A percentile compares a stretch with the other conserved stretches of the same genome.
Conservation (phyloP, 805 yeast genomes). For the Yarrowia bubula region DNA sequence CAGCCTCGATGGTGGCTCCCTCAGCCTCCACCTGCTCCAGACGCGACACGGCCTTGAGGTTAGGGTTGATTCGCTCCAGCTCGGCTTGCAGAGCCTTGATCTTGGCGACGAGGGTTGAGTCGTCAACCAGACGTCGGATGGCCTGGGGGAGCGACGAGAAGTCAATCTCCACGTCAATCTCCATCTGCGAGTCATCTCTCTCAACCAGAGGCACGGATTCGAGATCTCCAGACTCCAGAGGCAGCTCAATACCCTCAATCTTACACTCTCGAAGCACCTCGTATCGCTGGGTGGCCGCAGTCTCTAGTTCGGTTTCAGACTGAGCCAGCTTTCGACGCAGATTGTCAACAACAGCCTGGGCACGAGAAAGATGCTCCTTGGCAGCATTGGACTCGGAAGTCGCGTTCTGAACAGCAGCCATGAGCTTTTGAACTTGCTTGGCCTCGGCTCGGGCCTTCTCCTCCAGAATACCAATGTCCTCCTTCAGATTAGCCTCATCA, state of each 20-base stretch:
- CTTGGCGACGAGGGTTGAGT: slow-evolving; percentile 28
- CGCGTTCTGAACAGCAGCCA: slow-evolving; percentile 3
- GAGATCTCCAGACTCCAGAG: slow-evolving; percentile 59
- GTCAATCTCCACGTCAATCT: slow-evolving; percentile 34
- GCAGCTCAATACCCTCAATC: slow-evolving; percentile 64
- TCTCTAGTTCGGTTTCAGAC: slow-evolving; percentile 33
- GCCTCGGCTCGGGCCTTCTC: slow-evolving; percentile 34
- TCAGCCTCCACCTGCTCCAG: slow-evolving; percentile 64
- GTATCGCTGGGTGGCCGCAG: slow-evolving; percentile 26
- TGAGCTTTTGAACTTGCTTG: slow-evolving; percentile 27
- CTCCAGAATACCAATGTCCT: slow-evolving; percentile 42
- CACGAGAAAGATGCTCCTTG: slow-evolving; percentile 2
- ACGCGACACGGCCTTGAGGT: slow-evolving; percentile 74
- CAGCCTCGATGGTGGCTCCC: slow-evolving; percentile 60
- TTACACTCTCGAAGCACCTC: slow-evolving; percentile 62
- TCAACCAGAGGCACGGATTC: slow-evolving; percentile 62
- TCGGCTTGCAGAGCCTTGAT: slow-evolving; percentile 36
- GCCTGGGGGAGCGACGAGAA: slow-evolving; percentile 37
- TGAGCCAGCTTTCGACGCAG: slow-evolving; percentile 28
- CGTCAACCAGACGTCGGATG: neutral
- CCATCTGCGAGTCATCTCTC: slow-evolving; percentile 38
- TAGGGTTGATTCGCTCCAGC: slow-evolving; percentile 61
- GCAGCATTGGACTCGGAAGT: neutral
- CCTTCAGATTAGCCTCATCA: slow-evolving; percentile 43
- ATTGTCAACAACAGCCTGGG: slow-evolving; percentile 28